A percentile compares a stretch with the other conserved stretches of the same genome.
Evolutionary conservation across 441 rosid genomes (phyloP).

Genomic region (Euphorbia celastroides): DNA sequence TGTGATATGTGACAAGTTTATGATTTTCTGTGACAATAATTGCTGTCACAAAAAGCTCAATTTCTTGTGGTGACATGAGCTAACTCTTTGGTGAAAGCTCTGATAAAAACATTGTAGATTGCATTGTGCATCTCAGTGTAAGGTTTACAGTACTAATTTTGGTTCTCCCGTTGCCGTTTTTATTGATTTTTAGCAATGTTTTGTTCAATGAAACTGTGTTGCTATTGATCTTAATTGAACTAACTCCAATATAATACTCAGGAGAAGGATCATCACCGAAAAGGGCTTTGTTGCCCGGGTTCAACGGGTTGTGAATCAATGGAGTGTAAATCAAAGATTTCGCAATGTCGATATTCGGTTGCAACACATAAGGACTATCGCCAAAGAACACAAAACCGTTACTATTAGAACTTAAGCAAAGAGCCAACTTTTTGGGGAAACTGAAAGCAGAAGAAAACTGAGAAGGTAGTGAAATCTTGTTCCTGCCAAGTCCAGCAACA

Average conservation of each 20-base stretch:
- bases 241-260: slow-evolving; percentile 61
- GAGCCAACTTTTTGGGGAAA: slow-evolving; percentile 30
- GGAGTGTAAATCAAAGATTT: slow-evolving; percentile 34
- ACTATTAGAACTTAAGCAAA: slow-evolving; percentile 28
- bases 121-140: slow-evolving; percentile 42
- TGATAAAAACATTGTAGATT: slow-evolving; percentile 28
- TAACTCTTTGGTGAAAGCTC: slow-evolving; percentile 20
- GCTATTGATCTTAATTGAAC: slow-evolving; percentile 30
- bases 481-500: slow-evolving; percentile 35
- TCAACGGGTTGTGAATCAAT: slow-evolving; percentile 44
- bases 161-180: slow-evolving; percentile 52
- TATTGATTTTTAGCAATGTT: slow-evolving; percentile 35
- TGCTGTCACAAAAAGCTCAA: no score
- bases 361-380: no score
- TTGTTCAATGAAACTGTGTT: slow-evolving; percentile 35
- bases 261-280: slow-evolving; percentile 43
- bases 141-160: slow-evolving; percentile 66
- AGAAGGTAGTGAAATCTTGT: slow-evolving; percentile 23
- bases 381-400: slow-evolving; percentile 43
- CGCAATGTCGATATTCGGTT: slow-evolving; percentile 32
- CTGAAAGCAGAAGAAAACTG: slow-evolving; percentile 26
- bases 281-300: slow-evolving; percentile 37
- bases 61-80: no score
- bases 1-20: no score
- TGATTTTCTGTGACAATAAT: no score